A percentile compares a stretch with the other conserved stretches of the same genome.
These are phyloP conservation scores for Theobroma cacao DNA, from an alignment of 345 rosid genomes.

Conservation along the genomic window DNA sequence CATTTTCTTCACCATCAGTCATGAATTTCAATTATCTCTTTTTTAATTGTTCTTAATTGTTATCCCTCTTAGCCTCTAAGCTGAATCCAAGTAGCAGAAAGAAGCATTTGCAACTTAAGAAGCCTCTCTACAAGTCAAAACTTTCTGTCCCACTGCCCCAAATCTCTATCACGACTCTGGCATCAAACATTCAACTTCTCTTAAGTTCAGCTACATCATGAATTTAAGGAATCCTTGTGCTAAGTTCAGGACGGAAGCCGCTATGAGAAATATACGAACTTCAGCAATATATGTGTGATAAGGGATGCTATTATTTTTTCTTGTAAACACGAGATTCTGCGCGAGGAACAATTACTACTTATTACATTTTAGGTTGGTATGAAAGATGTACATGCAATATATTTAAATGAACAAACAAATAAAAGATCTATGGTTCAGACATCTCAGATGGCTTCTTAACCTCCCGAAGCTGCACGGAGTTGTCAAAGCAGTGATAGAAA, in stretches of 20 bases:
- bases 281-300: not conserved
- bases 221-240: too few relatives aligned
- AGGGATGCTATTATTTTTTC: not conserved
- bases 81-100: not conserved
- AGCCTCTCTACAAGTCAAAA: not conserved
- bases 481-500: constrained; percentile 85
- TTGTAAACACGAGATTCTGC: not conserved
- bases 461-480: constrained; percentile 78
- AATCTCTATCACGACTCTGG: too few relatives aligned
- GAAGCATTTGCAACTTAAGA: not conserved
- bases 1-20: not conserved
- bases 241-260: not conserved
- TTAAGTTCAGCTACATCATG: not conserved
- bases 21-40: not conserved
- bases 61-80: not conserved
- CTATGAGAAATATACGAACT: not conserved
- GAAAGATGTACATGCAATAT: not conserved
- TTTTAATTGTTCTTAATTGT: not conserved
- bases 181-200: too few relatives aligned
- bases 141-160: not conserved
- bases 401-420: not conserved
- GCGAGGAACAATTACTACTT: not conserved
- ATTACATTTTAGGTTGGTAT: not conserved
- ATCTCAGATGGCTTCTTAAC: constrained; percentile 68
- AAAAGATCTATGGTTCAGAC: constrained; percentile 11